Evolutionary conservation across 163 green algal species (phyloP), one percentile per base, ranked within the genome.

Genomic region (Scenedesmus sp.): DNA sequence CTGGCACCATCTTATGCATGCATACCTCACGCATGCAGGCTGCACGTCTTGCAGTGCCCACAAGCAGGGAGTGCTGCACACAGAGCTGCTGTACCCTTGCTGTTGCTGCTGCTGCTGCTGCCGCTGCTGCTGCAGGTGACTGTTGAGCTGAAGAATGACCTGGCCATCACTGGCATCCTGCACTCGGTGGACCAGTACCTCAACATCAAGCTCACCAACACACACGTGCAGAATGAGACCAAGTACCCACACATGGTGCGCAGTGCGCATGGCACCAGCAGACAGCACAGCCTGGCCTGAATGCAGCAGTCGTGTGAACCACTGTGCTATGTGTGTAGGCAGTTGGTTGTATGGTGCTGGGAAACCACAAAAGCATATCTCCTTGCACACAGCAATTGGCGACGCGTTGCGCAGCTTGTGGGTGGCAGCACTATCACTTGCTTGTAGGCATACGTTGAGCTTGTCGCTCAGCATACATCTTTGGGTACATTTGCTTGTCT

Each of bases 161-260:
- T 99, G 74, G 96, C 96, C 55, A 99, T 99, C 84, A 98, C 94
- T 0, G 98, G 98, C 2, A 97, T 94, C 10, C 94, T 99, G 84
- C 98, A 99, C 90, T 99, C 96, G 2, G 98, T 99, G n/a, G 98
- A 99, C 91, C 98, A 99, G 94, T 99, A 99, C 95, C 92, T 99
- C 2, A 99, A 99, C 94, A 98, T 99, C 93, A 99, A 99, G 94
- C 96, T 99, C 26, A 95, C 97, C 73, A 98, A 99, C 90, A 98
- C 97, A 16, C 89, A 93, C 3, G 97, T 99, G 7, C 95, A 98
- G 6, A 98, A 99, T 76, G 96, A 99, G 91, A 90, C 96, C 13
- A 99, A 99, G 89, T 99, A 99, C 90, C 98, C 98, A 1, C 98
- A 99, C 93, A 99, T 99, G 98, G 96, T 99, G 81, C n/a, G 57